Conservation (phyloP, 345 rosid species). For the Luvunga scandens region DNA sequence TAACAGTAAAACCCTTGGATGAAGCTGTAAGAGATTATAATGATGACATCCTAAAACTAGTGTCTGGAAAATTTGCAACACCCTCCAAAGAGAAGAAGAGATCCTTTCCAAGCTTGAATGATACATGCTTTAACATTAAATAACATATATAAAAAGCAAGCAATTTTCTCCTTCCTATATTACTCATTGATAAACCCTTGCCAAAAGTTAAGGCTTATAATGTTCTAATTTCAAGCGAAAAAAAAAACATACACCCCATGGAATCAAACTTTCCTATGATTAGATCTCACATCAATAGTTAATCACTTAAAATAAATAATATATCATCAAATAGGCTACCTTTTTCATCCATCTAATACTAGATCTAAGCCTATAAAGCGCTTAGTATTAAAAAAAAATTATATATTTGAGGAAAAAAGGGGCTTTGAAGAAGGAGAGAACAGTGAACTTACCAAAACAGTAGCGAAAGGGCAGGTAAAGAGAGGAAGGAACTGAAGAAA, state of each 20-base stretch:
- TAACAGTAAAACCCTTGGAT: not conserved
- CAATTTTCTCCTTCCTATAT: no score
- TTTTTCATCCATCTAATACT: not conserved
- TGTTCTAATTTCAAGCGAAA: no score
- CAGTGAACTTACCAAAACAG: not conserved
- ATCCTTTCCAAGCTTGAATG: not conserved
- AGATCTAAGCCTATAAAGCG: not conserved
- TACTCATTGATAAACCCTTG: no score
- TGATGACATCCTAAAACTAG: not conserved
- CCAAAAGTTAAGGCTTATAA: no score
- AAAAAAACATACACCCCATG: no score
- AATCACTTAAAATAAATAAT: no score
- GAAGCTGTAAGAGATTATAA: not conserved
- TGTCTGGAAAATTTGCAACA: no score
- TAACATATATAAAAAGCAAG: not conserved
- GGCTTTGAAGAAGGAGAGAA: not conserved
- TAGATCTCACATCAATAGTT: no score
- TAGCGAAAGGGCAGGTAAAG: not conserved
- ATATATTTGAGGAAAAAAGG: not conserved
- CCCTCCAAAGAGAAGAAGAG: no score
- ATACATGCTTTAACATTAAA: not conserved
- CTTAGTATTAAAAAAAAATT: not conserved
- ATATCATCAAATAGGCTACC: not conserved
- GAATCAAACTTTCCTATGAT: no score
- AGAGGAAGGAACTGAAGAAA: not conserved